Evolutionary conservation across 75 land plant species (phyloP).

Genomic region (Chamaecyparis obtusa): DNA sequence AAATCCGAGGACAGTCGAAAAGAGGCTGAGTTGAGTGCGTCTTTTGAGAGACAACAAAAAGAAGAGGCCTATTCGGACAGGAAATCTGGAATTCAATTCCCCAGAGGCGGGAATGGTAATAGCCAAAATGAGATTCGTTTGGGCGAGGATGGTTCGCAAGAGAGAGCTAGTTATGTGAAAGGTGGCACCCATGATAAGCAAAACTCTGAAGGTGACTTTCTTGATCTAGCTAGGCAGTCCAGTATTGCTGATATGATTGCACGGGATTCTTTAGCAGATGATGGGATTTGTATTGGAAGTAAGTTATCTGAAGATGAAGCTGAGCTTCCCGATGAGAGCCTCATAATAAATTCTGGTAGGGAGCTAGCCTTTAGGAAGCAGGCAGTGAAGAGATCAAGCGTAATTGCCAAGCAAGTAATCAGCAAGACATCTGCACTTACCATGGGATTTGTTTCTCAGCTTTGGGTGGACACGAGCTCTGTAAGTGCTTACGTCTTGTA

Average conservation of each 20-base stretch:
- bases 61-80: background rate
- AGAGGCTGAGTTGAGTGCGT: background rate
- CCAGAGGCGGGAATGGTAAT: background rate
- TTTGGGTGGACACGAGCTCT: slow-evolving; percentile 62
- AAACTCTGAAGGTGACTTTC: slow-evolving; percentile 1
- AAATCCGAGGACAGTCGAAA: background rate
- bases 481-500: slow-evolving; percentile 26
- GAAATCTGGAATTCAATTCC: background rate
- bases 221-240: slow-evolving; percentile 4
- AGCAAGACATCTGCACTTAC: slow-evolving; percentile 55
- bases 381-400: slow-evolving; percentile 54
- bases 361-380: slow-evolving; percentile 19
- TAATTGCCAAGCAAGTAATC: slow-evolving; percentile 85
- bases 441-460: slow-evolving; percentile 76
- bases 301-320: background rate
- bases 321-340: background rate
- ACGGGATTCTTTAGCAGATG: background rate
- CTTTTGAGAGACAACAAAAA: no score
- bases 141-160: background rate
- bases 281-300: background rate
- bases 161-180: background rate
- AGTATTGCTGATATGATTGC: background rate
- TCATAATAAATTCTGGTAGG: background rate
- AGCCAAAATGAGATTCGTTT: background rate
- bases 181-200: background rate